Percentiles rank a stretch among this genome's conserved stretches.
Evolutionary conservation across 768 basidiomycete genomes (phyloP).

Genomic region (Mycena kentingensis): DNA sequence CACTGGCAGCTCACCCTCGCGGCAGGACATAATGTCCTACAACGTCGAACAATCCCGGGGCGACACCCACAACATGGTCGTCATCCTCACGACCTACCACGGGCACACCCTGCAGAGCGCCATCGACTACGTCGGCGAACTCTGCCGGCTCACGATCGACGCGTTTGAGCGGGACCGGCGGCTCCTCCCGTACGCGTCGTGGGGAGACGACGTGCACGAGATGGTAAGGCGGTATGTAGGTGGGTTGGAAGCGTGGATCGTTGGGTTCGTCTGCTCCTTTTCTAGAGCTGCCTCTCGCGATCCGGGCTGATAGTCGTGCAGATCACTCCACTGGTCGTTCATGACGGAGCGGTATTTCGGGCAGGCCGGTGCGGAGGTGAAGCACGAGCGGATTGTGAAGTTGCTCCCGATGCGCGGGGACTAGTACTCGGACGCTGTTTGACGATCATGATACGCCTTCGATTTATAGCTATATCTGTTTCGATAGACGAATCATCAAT

Average conservation of each 20-base stretch:
- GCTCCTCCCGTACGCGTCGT: slow-evolving; percentile 59
- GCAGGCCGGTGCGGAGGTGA: slow-evolving; percentile 53
- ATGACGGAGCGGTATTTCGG: slow-evolving; percentile 72
- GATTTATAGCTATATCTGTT: no score
- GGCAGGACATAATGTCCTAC: slow-evolving; percentile 74
- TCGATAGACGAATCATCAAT: no score
- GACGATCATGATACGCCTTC: no score
- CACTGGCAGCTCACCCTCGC: slow-evolving; percentile 9
- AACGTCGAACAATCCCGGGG: slow-evolving; percentile 72
- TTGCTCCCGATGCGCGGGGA: slow-evolving; percentile 48
- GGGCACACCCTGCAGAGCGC: slow-evolving; percentile 61
- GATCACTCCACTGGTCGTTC: slow-evolving; percentile 72
- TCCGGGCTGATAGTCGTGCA: slow-evolving; percentile 27
- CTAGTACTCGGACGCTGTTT: no score
- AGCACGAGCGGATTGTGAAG: slow-evolving; percentile 52
- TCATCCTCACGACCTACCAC: slow-evolving; percentile 66
- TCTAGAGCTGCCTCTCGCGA: background rate
- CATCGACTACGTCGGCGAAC: slow-evolving; percentile 62
- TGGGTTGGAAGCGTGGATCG: slow-evolving; percentile 72
- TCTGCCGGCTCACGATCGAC: slow-evolving; percentile 58
- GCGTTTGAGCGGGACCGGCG: slow-evolving; percentile 49
- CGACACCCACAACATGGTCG: slow-evolving; percentile 73
- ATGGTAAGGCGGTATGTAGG: slow-evolving; percentile 60
- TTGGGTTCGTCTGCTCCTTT: slow-evolving; percentile 45
- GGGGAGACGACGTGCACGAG: slow-evolving; percentile 60